phyloP scores from a whole-genome alignment of 2,329 filamentous ascomycete genomes.

The Venturia aucupariae region DNA sequence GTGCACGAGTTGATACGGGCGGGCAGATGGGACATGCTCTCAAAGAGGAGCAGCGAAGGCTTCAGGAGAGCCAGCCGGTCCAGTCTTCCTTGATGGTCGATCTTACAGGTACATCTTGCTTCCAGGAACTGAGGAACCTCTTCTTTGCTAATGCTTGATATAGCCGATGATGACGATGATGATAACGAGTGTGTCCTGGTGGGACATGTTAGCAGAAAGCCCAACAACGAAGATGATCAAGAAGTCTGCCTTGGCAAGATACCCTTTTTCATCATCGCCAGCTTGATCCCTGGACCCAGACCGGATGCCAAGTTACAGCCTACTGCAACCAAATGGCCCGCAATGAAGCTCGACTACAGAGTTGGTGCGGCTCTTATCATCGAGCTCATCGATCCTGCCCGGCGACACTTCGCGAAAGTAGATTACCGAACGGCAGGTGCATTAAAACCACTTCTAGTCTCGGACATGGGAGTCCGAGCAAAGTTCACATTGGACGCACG shows the following conservation, averaged over 20 bases:
- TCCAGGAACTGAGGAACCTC: not conserved
- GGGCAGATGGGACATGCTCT: not conserved
- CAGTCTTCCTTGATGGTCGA: not conserved
- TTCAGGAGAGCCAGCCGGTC: not conserved
- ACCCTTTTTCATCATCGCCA: not conserved
- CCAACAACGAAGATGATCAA: not conserved
- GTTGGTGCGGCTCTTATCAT: not conserved
- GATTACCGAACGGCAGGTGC: conserved; percentile 58
- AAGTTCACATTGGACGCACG: conserved; percentile 62
- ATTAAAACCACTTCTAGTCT: conserved; percentile 61
- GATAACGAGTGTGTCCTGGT: not conserved
- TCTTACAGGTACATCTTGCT: not conserved
- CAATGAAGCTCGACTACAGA: not conserved
- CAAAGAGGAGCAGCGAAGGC: not conserved
- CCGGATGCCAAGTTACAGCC: not conserved
- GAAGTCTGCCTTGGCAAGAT: conserved; percentile 4
- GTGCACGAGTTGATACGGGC: not conserved
- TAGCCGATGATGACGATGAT: not conserved
- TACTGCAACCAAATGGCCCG: conserved; percentile 4
- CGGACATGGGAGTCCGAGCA: conserved; percentile 47
- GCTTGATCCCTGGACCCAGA: not conserved
- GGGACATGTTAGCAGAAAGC: not conserved
- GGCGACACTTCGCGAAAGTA: conserved; percentile 65
- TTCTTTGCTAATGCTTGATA: not conserved
- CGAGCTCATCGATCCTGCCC: conserved; percentile 58